Base-by-base conservation (phyloP, 2,329 filamentous ascomycete genomes). In the Paracoccidioides lutzii region DNA sequence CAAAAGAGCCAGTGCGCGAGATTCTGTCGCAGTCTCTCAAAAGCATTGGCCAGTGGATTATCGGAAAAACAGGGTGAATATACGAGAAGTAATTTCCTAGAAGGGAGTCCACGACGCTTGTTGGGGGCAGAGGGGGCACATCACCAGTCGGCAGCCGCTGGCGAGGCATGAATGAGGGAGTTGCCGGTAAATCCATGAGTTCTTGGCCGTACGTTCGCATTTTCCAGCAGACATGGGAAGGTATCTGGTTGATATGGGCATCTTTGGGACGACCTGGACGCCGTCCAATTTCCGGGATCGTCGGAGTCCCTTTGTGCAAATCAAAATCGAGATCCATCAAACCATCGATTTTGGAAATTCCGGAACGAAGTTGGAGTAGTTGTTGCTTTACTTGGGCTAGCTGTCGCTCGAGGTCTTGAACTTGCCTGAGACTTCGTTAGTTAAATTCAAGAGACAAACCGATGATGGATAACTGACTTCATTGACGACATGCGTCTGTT, bases 401-500 rank as follows among this genome's bases (percentile, higher is more conserved):
- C 71, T 96, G 90, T 71, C 89, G 93, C 73, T 97, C 91, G 32
- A 98, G 78, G 69, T 98, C 93, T 72, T 97, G 93, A 10, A 97
- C 88, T 76, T 96, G 93, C 69, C 79, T 81, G 54, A 28, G 6
- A 41, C 42, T 37, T 50, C 40, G 50, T 55, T 55, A 49, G 49
- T 57, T 52, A 57, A 22, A 55, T 45, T 55, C 56, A 42, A 46
- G 22, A 35, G 30, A 35, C 45, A 43, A 53, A 38, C 49, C 54
- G 35, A 52, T 14, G 55, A 55, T 44, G 38, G 33, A 35, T 7
- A 33, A 55, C 57, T 53, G 45, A 50, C 81, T 97, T 98, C 74
- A 97, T 97, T 1, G 91, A 97, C 15, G 93, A 97, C 93, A 98
- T 98, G 59, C 93, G 83, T 57, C 93, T 81, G 69, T 98, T 98